phyloP scores from a whole-genome alignment of 2,329 filamentous ascomycete species.

The Hymenoscyphus scutula region DNA sequence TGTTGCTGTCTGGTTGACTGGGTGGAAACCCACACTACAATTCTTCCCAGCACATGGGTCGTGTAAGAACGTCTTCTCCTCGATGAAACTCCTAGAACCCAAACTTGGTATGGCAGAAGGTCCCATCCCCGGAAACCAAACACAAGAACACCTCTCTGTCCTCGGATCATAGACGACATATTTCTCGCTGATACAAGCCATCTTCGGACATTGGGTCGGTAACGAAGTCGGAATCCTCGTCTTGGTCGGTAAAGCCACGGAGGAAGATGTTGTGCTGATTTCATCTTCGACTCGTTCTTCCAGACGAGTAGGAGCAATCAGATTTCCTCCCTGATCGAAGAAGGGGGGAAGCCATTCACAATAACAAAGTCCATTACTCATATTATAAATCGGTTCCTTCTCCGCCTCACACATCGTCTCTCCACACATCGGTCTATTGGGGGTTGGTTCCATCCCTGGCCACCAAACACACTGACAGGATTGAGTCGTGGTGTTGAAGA shows the following conservation, averaged over 20 bases:
- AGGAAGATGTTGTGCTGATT: background rate
- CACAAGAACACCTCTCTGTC: constrained; percentile 15
- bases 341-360: constrained; percentile 11
- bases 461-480: constrained; percentile 18
- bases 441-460: constrained; percentile 15
- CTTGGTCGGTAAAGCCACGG: background rate
- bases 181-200: constrained; percentile 21
- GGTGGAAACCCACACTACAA: background rate
- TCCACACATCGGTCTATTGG: constrained; percentile 10
- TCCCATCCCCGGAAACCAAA: constrained; percentile 23
- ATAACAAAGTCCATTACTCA: constrained; percentile 9
- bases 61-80: background rate
- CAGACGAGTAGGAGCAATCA: background rate
- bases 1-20: background rate
- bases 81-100: background rate
- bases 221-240: background rate
- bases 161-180: constrained; percentile 12
- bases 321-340: too few species aligned
- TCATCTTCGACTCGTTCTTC: background rate
- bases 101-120: background rate
- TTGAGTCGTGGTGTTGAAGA: constrained; percentile 12
- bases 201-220: background rate
- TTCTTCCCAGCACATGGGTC: background rate
- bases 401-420: constrained; percentile 15
- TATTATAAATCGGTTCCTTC: constrained; percentile 11